Conservation (phyloP, 169 alveolate species). For the Plasmodium gallinaceum region DNA sequence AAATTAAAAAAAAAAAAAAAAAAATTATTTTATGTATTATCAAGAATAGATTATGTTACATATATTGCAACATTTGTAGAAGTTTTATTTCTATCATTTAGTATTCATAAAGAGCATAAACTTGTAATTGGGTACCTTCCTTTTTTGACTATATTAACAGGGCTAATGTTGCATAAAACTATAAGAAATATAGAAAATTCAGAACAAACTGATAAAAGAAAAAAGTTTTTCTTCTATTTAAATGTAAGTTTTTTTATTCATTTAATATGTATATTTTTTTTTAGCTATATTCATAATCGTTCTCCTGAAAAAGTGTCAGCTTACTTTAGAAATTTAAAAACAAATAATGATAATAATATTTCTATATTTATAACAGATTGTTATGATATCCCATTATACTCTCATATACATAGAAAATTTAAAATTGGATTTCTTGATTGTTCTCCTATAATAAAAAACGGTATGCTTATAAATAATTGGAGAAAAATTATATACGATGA, state of each 20-base stretch:
- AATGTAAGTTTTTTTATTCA: slow-evolving; percentile 56
- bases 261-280: slow-evolving; percentile 59
- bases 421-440: slow-evolving; percentile 78
- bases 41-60: slow-evolving; percentile 32
- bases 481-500: slow-evolving; percentile 42
- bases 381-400: slow-evolving; percentile 78
- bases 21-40: not conserved
- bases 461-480: slow-evolving; percentile 18
- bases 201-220: not conserved
- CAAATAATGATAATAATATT: slow-evolving; percentile 38
- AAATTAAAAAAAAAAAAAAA: slow-evolving; percentile 13
- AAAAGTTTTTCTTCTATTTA: slow-evolving; percentile 5
- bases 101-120: slow-evolving; percentile 66
- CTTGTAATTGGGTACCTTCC: slow-evolving; percentile 49
- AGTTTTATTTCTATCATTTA: slow-evolving; percentile 40
- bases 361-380: slow-evolving; percentile 76
- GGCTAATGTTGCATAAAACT: slow-evolving; percentile 2
- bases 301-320: slow-evolving; percentile 66
- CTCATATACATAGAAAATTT: slow-evolving; percentile 73
- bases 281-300: slow-evolving; percentile 62
- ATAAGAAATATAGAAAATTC: not conserved
- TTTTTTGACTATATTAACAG: slow-evolving; percentile 24
- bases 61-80: slow-evolving; percentile 49
- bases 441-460: slow-evolving; percentile 73
- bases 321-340: slow-evolving; percentile 36